Percentiles rank a stretch among this genome's conserved stretches.
These are phyloP conservation scores for Ophiostoma sp. DNA, from an alignment of 2,329 filamentous ascomycete species.

Conservation along the genomic window DNA sequence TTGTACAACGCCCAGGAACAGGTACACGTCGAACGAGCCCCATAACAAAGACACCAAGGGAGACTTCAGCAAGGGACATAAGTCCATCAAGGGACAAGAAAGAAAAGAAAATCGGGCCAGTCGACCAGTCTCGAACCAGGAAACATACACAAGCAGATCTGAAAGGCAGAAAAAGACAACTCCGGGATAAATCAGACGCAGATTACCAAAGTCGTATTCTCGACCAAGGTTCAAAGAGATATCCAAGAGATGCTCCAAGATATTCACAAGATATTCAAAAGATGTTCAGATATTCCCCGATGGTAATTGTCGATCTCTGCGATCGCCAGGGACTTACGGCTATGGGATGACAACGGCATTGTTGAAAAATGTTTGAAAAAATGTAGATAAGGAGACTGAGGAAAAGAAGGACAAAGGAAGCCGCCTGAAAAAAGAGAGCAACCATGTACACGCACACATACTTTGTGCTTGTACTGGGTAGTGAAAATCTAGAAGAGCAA, in stretches of 20 bases:
- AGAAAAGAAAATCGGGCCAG: background rate
- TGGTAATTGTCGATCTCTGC: background rate
- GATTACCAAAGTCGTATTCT: background rate
- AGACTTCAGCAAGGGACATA: background rate
- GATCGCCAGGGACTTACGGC: background rate
- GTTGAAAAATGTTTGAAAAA: background rate
- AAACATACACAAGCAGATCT: background rate
- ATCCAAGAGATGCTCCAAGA: background rate
- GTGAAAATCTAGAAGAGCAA: background rate
- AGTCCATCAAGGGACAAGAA: background rate
- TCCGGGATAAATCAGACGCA: background rate
- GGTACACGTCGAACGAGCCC: background rate
- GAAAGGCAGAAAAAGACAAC: background rate
- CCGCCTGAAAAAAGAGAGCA: background rate
- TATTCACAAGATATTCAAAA: too few relatives aligned
- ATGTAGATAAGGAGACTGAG: background rate
- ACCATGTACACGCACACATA: background rate
- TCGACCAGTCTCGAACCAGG: background rate
- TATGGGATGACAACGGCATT: background rate
- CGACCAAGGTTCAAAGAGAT: background rate
- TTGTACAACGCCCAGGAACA: background rate
- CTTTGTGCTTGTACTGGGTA: too few relatives aligned
- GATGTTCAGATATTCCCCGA: background rate
- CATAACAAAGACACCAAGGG: background rate
- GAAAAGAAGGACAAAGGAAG: background rate